A percentile compares a stretch with the other conserved stretches of the same genome.
phyloP scores from a whole-genome alignment of 2,329 filamentous ascomycete species.

The Scedosporium aurantiacum region DNA sequence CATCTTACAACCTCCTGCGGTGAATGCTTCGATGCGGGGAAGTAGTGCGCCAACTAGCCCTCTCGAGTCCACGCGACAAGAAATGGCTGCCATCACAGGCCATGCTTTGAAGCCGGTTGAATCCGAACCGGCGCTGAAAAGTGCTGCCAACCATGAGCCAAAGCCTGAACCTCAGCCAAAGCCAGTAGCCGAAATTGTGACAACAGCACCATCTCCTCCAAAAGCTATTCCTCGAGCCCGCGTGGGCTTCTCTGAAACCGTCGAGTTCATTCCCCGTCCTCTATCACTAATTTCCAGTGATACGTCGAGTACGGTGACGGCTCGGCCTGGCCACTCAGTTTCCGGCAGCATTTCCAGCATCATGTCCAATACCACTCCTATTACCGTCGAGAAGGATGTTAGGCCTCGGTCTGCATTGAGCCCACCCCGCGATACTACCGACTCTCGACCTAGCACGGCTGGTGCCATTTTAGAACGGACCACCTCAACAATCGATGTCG shows the following conservation, averaged over 20 bases:
- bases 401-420: slow-evolving; percentile 29
- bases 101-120: slow-evolving; percentile 11
- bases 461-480: slow-evolving; percentile 54
- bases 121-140: slow-evolving; percentile 9
- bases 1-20: slow-evolving; percentile 48
- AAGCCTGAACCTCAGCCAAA: neutral
- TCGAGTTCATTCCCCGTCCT: slow-evolving; percentile 75
- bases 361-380: slow-evolving; percentile 41
- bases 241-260: slow-evolving; percentile 73
- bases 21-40: neutral
- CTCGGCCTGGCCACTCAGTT: slow-evolving; percentile 58
- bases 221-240: slow-evolving; percentile 41
- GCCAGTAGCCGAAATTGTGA: slow-evolving; percentile 10
- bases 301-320: slow-evolving; percentile 65
- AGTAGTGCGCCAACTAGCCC: slow-evolving; percentile 6
- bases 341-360: slow-evolving; percentile 74
- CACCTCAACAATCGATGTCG: slow-evolving; percentile 10
- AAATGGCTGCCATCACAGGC: neutral
- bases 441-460: slow-evolving; percentile 56
- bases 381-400: slow-evolving; percentile 16
- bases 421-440: slow-evolving; percentile 28
- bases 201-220: slow-evolving; percentile 17
- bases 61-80: slow-evolving; percentile 6
- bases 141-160: slow-evolving; percentile 8
- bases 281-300: slow-evolving; percentile 77